Percentiles rank a stretch among this genome's conserved stretches.
phyloP scores from a whole-genome alignment of 2,329 filamentous ascomycete species.

The Verticillium dahliae region DNA sequence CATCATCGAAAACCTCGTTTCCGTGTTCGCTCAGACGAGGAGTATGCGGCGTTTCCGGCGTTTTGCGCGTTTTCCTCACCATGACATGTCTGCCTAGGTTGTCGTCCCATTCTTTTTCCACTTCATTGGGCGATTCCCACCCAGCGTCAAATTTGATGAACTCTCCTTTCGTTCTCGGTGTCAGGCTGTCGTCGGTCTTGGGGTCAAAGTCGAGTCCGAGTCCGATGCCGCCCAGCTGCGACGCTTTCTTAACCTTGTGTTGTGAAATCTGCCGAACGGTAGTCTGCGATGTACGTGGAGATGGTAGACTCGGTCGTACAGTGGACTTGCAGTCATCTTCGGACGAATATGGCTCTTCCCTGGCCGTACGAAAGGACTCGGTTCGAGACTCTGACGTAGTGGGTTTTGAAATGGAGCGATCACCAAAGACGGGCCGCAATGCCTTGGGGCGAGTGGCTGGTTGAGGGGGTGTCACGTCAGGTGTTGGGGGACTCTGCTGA shows the following conservation, averaged over 20 bases:
- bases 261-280: slow-evolving; percentile 33
- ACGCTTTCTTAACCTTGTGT: slow-evolving; percentile 13
- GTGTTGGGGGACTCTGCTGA: slow-evolving; percentile 64
- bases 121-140: slow-evolving; percentile 43
- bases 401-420: slow-evolving; percentile 44
- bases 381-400: slow-evolving; percentile 53
- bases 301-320: slow-evolving; percentile 29
- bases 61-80: slow-evolving; percentile 36
- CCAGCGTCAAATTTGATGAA: slow-evolving; percentile 53
- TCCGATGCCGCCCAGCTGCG: background rate
- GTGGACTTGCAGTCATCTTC: slow-evolving; percentile 44
- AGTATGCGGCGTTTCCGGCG: background rate
- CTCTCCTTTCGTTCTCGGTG: slow-evolving; percentile 37
- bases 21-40: background rate
- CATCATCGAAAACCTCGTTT: slow-evolving; percentile 38
- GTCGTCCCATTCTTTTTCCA: slow-evolving; percentile 49
- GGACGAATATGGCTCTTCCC: slow-evolving; percentile 56
- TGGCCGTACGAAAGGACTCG: slow-evolving; percentile 67
- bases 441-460: slow-evolving; percentile 33
- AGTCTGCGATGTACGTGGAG: slow-evolving; percentile 34
- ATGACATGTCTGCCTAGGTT: slow-evolving; percentile 47
- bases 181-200: slow-evolving; percentile 27
- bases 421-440: slow-evolving; percentile 37
- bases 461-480: slow-evolving; percentile 68
- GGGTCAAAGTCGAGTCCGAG: slow-evolving; percentile 9